Conservation (phyloP, 805 yeast genomes). For the Saccharomycopsis microspora region DNA sequence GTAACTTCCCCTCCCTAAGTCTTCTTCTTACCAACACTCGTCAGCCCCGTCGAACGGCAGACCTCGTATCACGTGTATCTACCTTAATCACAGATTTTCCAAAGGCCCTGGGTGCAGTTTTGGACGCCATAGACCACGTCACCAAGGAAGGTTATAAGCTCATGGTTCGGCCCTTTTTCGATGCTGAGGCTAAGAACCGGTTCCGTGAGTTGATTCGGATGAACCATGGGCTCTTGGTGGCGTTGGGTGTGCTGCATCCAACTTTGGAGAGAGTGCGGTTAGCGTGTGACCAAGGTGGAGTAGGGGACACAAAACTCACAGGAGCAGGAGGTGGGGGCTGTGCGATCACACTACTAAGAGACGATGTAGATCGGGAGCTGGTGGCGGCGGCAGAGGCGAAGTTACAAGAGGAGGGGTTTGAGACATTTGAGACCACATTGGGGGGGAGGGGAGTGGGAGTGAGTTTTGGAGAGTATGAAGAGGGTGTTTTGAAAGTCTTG, state of each 20-base stretch:
- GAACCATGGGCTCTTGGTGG: conserved; percentile 78
- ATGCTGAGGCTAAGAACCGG: conserved; percentile 26
- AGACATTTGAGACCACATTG: conserved; percentile 64
- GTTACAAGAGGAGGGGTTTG: conserved; percentile 42
- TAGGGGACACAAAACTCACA: conserved; percentile 89
- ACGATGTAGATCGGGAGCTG: conserved; percentile 25
- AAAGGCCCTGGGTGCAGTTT: conserved; percentile 39
- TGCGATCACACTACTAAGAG: conserved; percentile 70
- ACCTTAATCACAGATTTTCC: conserved; percentile 42
- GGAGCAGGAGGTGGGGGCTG: conserved; percentile 99
- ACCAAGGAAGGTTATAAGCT: conserved; percentile 63
- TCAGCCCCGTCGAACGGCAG: conserved; percentile 82
- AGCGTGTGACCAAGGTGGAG: conserved; percentile 44
- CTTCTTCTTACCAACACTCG: conserved; percentile 74
- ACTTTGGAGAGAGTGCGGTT: conserved; percentile 66
- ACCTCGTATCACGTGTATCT: conserved; percentile 68
- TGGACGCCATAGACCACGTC: conserved; percentile 67
- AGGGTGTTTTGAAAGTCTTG: not conserved
- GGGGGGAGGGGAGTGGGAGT: conserved; percentile 76
- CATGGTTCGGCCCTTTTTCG: conserved; percentile 42
- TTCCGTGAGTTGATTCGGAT: conserved; percentile 58
- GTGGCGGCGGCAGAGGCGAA: conserved; percentile 26
- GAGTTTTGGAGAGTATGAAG: no score
- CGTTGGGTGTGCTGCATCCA: conserved; percentile 91
- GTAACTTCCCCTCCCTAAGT: conserved; percentile 62